phyloP scores from a whole-genome alignment of 495 filamentous ascomycete genomes.

The Talaromyces trachyspermus region DNA sequence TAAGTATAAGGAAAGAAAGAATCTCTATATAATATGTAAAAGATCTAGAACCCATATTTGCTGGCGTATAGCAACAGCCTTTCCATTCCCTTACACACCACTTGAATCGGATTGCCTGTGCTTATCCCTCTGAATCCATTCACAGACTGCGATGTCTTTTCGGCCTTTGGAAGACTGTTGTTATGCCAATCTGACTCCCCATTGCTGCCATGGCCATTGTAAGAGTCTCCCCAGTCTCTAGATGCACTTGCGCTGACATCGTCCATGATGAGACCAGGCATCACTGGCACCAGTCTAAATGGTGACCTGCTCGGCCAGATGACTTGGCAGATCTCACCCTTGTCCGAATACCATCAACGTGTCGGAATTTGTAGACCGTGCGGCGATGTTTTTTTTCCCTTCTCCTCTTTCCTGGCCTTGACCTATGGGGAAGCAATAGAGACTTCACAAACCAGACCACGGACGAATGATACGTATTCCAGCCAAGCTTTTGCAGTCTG shows the following conservation, averaged over 20 bases:
- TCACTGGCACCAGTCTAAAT: slow-evolving; percentile 18
- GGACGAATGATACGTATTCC: no score
- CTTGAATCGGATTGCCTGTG: no score
- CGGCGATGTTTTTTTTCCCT: no score
- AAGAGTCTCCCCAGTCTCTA: slow-evolving; percentile 16
- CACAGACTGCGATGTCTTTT: slow-evolving; percentile 23
- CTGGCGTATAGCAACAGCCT: no score
- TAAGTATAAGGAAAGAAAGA: slow-evolving; percentile 59
- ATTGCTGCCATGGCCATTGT: slow-evolving; percentile 18
- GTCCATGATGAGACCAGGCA: slow-evolving; percentile 45
- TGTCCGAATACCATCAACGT: neutral
- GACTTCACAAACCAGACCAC: no score
- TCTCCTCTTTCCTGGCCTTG: no score
- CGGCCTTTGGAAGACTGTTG: slow-evolving; percentile 9
- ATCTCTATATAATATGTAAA: slow-evolving; percentile 68
- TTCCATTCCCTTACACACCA: no score
- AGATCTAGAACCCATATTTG: slow-evolving; percentile 63
- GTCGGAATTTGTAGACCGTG: no score
- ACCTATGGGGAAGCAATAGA: no score
- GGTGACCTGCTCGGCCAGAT: neutral
- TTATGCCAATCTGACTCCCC: slow-evolving; percentile 15
- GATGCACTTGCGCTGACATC: slow-evolving; percentile 26
- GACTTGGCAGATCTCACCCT: neutral
- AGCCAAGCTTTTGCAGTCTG: no score
- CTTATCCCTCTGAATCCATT: slow-evolving; percentile 22